phyloP scores from a whole-genome alignment of 73 alveolate species.

The Paramecium octaurelia region DNA sequence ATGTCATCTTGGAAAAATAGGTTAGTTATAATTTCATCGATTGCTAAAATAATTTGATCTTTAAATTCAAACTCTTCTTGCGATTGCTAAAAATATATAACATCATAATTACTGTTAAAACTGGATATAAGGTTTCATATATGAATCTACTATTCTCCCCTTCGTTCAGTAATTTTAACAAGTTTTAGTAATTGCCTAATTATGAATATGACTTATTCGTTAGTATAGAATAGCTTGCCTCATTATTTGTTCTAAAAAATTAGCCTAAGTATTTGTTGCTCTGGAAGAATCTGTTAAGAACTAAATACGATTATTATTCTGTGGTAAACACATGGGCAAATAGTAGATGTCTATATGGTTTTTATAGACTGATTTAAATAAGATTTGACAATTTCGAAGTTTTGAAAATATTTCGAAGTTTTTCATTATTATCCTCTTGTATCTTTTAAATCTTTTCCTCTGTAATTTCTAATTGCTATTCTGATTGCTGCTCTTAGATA shows the following conservation, averaged over 20 bases:
- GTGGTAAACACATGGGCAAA: not conserved
- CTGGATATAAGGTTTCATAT: conserved; percentile 24
- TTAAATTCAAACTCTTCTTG: conserved; percentile 7
- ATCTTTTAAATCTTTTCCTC: not conserved
- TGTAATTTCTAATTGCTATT: not conserved
- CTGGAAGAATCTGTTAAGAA: not conserved
- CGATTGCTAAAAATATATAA: not conserved
- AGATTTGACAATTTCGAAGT: not conserved
- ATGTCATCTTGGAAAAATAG: not conserved
- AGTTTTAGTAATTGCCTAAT: not conserved
- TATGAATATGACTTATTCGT: not conserved
- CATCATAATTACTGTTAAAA: not conserved
- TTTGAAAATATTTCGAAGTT: not conserved
- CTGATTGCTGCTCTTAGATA: not conserved
- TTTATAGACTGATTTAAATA: not conserved
- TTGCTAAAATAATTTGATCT: not conserved
- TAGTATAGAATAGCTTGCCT: not conserved
- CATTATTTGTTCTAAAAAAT: not conserved
- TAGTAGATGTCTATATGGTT: not conserved
- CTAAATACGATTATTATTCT: not conserved
- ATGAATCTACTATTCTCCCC: conserved; percentile 1
- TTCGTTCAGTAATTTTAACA: not conserved
- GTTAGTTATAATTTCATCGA: not conserved
- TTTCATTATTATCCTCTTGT: not conserved
- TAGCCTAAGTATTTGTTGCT: not conserved